Percentiles rank a stretch among this genome's conserved stretches.
Evolutionary conservation across 768 basidiomycete species (phyloP).

Genomic region (Calocybe cyanea): DNA sequence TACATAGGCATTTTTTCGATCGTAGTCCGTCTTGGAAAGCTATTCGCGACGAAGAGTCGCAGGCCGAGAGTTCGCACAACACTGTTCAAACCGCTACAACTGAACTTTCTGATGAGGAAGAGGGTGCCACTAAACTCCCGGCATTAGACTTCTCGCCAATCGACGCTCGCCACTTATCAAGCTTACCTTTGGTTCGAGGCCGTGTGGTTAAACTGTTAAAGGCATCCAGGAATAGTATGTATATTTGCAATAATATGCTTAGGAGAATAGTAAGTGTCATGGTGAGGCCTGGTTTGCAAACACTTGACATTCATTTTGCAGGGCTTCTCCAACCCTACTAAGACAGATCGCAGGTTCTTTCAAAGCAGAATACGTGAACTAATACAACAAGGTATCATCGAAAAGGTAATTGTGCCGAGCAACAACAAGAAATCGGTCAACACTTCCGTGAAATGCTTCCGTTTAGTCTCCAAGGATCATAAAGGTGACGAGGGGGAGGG

Average conservation of each 20-base stretch:
- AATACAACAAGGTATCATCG: slow-evolving; percentile 68
- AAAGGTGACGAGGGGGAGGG: slow-evolving; percentile 30
- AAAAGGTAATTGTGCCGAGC: slow-evolving; percentile 68
- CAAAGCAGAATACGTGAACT: slow-evolving; percentile 70
- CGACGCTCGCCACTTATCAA: slow-evolving; percentile 74
- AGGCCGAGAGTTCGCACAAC: slow-evolving; percentile 34
- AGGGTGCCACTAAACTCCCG: slow-evolving; percentile 26
- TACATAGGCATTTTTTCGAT: slow-evolving; percentile 84
- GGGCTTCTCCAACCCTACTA: slow-evolving; percentile 75
- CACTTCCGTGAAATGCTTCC: slow-evolving; percentile 60
- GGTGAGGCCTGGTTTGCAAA: background rate
- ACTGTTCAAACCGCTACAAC: slow-evolving; percentile 11
- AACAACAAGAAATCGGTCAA: slow-evolving; percentile 44
- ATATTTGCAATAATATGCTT: slow-evolving; percentile 74
- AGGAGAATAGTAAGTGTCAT: slow-evolving; percentile 58
- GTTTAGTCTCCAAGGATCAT: slow-evolving; percentile 49
- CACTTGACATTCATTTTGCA: slow-evolving; percentile 22
- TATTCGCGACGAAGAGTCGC: slow-evolving; percentile 66
- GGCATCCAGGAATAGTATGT: slow-evolving; percentile 63
- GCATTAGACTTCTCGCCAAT: slow-evolving; percentile 64
- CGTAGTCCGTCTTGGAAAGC: slow-evolving; percentile 71
- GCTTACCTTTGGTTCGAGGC: slow-evolving; percentile 64
- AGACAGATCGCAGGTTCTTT: slow-evolving; percentile 80
- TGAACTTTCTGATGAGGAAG: slow-evolving; percentile 29
- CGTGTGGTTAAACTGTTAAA: slow-evolving; percentile 72